Evolutionary conservation across 495 filamentous ascomycete species (phyloP).

Genomic region (Hypoxylon subgilvum): DNA sequence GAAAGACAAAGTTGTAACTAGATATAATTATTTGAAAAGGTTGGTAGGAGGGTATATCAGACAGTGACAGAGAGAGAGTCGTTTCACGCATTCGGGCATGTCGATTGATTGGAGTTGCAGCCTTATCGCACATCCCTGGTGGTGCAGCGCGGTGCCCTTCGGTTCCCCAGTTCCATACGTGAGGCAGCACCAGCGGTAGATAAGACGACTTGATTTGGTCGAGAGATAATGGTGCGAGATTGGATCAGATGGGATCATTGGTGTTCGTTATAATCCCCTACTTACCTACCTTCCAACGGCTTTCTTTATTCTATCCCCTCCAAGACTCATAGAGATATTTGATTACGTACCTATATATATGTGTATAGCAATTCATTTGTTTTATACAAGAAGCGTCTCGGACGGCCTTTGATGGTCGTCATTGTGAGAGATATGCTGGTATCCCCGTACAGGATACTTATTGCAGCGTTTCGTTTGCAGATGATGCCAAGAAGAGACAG

Average conservation of each 20-base stretch:
- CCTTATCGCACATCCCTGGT: constrained; percentile 51
- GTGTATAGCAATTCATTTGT: background rate
- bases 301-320: constrained; percentile 5
- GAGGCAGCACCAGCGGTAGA: constrained; percentile 40
- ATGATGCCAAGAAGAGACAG: constrained; percentile 21
- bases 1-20: constrained; percentile 27
- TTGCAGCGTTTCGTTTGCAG: constrained; percentile 29
- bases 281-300: constrained; percentile 20
- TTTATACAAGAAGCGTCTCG: background rate
- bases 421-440: background rate
- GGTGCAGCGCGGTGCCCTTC: constrained; percentile 25
- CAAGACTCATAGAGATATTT: background rate
- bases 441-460: too few relatives aligned
- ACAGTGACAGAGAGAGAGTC: constrained; percentile 1
- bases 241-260: constrained; percentile 35
- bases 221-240: constrained; percentile 37
- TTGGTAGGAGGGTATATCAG: constrained; percentile 33
- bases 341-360: constrained; percentile 4
- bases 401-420: background rate
- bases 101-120: constrained; percentile 43
- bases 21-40: constrained; percentile 16
- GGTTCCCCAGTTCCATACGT: constrained; percentile 13
- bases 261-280: constrained; percentile 13
- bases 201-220: constrained; percentile 40
- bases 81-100: constrained; percentile 35